Evolutionary conservation across 2,329 filamentous ascomycete genomes (phyloP), one percentile per base, ranked within the genome.

Genomic region (Chaetomiaceae sp.): DNA sequence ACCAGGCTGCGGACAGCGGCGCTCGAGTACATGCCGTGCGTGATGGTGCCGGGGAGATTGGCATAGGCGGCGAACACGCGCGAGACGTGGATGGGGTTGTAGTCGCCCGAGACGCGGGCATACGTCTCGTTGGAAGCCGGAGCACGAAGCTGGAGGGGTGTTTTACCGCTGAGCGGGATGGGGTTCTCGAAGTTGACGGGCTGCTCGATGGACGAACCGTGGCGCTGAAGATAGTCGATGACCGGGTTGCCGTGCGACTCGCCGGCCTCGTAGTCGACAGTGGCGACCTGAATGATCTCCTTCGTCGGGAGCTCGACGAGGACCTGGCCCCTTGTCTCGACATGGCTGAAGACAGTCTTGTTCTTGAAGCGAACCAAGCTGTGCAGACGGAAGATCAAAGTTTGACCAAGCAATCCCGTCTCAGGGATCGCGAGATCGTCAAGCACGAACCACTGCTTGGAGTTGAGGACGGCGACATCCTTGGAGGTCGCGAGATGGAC

Each of bases 21-120:
- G 72, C 92, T 97, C 1, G 92, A 95, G 79, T 97, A 99, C 94
- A 99, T 99, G 69, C 94, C 94, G 69, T 99, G 94, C 1, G 94
- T 99, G 67, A 99, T 99, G 40, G 94, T 99, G 46, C 94, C 95
- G 1, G 91, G 91, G 15, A 99, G 80, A 70, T 91, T 94, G 69
- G 94, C 95, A 66, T 97, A 99, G 73, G 84, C 90, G 29, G 94
- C 89, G 75, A 99, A 99, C 51, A 96, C 90, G 53, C 94, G 88
- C 12, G 94, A 96, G 40, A 99, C 94, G 78, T 99, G 94, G 59
- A 99, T 99, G 22, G 94, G 94, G 73, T 99, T 99, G 81, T 91
- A 99, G 70, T 99, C 94, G 43, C 94, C 94, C 47, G 95, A 99
- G 17, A 99, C 94, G 61, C 91, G 89, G 58, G 94, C 95, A 66